Base-by-base conservation (phyloP, 306 rosid species). In the Canavalia ensiformis region DNA sequence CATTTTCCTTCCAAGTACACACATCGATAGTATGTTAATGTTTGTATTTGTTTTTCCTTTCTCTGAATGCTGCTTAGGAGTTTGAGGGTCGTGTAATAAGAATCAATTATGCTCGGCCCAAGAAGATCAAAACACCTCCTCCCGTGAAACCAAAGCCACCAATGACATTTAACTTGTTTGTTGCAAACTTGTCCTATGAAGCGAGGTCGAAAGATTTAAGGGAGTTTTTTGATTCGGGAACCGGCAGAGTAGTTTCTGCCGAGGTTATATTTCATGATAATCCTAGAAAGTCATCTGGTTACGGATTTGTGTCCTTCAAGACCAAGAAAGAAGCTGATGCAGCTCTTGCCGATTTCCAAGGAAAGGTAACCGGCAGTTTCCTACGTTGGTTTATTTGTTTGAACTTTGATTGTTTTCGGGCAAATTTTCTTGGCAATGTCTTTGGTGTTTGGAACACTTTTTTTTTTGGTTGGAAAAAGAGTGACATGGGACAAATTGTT, bases 261-360 rank as follows among this genome's bases (percentile, higher is more conserved):
- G 90, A 89, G 69, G 80, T 92, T 57, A 84, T 93, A 59, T 92
- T 82, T 81, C 78, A 82, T 67, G 93, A 88, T 33, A 89, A 88
- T 88, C 99, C 97, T 0, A 88, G 93, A 83, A 92, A 63, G 84
- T 84, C 98, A 6, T 60, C 93, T 49, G 98, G 98, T 37, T 93
- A 92, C 90, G 99, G 97, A 81, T 93, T 96, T 88, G 97, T 96
- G 68, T 81, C 91, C 79, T 96, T 85, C 91, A 93, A 88, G 80
- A 64, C 92, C 72, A 93, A 90, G 90, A 90, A 88, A 88, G 88
- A 90, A 74, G 99, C 98, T 6, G 89, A 88, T 8, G 91, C 85
- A 54, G 97, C 98, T 62, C 91, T 96, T 84, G 3, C 90, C 39
- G 88, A 82, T 74, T 88, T 88, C 79, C 87, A 93, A 70, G 95